Evolutionary conservation across 257 asterid species (phyloP), one percentile per base, ranked within the genome.

Genomic region (Solanum boliviense): DNA sequence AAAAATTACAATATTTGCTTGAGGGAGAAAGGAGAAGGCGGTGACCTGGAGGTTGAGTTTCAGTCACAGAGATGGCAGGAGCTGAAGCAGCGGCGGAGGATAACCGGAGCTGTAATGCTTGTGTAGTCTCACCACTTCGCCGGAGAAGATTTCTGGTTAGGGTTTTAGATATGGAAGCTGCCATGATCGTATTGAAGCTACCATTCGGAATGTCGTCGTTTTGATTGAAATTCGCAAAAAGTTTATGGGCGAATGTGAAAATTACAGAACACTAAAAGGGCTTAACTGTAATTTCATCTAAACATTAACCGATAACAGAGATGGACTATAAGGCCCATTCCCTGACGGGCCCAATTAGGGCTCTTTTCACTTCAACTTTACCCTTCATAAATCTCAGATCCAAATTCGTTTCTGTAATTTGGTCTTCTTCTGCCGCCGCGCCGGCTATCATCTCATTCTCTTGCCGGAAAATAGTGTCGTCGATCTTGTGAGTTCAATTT

Each of bases 81-180:
- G 93, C 93, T 36, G 96, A 86, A 32, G 93, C 90, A 84, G 93
- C 91, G 86, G 88, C 65, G 65, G 94, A 91, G 58, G 94, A 84
- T 52, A 29, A 86, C 20, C 89, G 89, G 76, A 76, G 48, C 0
- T 88, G 94, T 5, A 87, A 34, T n/a, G 85, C 86, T 89, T 86
- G 38, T 88, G 89, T 62, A 41, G 91, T 82, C 25, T 71, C 87
- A 16, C 83, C 83, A 73, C 79, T 65, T 86, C 41, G 92, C 89
- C 91, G 90, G 87, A 91, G 94, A 76, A 91, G 94, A 60, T 88
- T 91, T 90, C 93, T 92, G 74, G 89, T 93, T 46, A 92, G 87
- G 87, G 86, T 81, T 89, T 90, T 92, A 87, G 95, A 91, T 70
- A 93, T 86, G 88, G 91, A 89, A 88, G 93, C 90, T 84, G 92